These are phyloP conservation scores for Aspergillus leporis DNA, from an alignment of 495 filamentous ascomycete species.

Conservation along the genomic window DNA sequence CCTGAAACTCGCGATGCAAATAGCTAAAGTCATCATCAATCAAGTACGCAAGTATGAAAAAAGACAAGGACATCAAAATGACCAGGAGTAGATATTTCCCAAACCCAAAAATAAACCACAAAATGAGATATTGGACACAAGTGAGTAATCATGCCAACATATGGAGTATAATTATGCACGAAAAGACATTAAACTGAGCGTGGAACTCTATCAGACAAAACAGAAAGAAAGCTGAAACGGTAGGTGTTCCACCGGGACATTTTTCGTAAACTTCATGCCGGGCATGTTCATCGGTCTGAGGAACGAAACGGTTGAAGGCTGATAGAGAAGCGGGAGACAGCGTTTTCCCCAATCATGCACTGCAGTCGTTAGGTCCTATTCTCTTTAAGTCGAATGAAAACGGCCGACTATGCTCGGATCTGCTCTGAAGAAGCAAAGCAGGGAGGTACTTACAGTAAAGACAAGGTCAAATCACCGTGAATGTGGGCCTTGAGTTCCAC, in stretches of 20 bases:
- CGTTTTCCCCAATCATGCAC: conserved; percentile 27
- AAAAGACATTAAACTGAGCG: conserved; percentile 9
- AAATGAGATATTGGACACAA: not conserved
- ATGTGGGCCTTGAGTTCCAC: conserved; percentile 88
- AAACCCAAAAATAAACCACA: conserved; percentile 7
- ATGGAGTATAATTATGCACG: conserved; percentile 10
- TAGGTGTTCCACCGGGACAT: not conserved
- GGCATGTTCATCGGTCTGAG: not conserved
- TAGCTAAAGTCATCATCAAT: not conserved
- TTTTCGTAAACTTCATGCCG: conserved; percentile 3
- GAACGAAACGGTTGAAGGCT: not conserved
- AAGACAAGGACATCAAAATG: not conserved
- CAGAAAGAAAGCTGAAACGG: conserved; percentile 1
- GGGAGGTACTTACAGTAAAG: conserved; percentile 70
- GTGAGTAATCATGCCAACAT: conserved; percentile 6
- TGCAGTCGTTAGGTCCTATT: conserved; percentile 35
- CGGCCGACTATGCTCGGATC: not conserved
- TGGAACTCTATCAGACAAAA: conserved; percentile 10
- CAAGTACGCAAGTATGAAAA: not conserved
- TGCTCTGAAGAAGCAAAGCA: conserved; percentile 7
- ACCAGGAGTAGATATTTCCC: not conserved
- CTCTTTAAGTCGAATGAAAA: conserved; percentile 11
- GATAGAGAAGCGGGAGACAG: not conserved
- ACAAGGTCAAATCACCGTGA: conserved; percentile 82
- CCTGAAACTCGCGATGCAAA: not conserved